Base-by-base conservation (phyloP, 2,329 filamentous ascomycete species). In the Herpotrichia juniperi region DNA sequence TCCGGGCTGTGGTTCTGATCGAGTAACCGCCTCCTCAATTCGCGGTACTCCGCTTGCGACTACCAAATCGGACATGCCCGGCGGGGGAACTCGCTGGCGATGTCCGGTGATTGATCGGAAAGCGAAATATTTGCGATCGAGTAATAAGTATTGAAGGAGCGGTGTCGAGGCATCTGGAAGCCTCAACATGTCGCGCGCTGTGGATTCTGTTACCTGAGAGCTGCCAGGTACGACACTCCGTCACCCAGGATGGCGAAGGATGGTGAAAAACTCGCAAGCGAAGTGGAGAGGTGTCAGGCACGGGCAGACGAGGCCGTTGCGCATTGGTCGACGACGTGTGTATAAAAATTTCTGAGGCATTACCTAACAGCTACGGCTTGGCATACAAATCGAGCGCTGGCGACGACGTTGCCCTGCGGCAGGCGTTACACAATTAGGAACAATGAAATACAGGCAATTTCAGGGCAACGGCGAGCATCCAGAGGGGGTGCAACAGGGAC, bases 321-420 rank as follows among this genome's bases (percentile, higher is more conserved):
- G 22, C 32, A 45, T 51, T 51, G 48, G 42, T 43, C 28, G 14
- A 22, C 25, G 40, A 26, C n/a, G 47, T 5, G 22, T 47, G 12
- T 40, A 12, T 42, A 35, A 61, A 64, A 69, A 58, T 62, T 66
- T 67, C 64, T 54, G 46, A 34, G 50, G 61, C 61, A 58, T 68
- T 68, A 68, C 64, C 56, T 67, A 63, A 68, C 56, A 46, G 24
- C 50, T 53, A 52, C 49, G 61, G 21, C 67, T 70, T 70, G 68
- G 67, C 67, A 58, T 3, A 16, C 34, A 35, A 42, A 47, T 53
- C 9, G 47, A 59, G 8, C 2, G 16, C 10, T 24, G 42, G 31
- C 24, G 19, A 30, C 30, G 30, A 53, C 50, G 30, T 40, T 32
- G 40, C 53, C 43, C 43, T 46, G 46, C 39, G 52, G 39, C 42